Base-by-base conservation (phyloP, 108 stramenopile species). In the Thalassiosira profunda region DNA sequence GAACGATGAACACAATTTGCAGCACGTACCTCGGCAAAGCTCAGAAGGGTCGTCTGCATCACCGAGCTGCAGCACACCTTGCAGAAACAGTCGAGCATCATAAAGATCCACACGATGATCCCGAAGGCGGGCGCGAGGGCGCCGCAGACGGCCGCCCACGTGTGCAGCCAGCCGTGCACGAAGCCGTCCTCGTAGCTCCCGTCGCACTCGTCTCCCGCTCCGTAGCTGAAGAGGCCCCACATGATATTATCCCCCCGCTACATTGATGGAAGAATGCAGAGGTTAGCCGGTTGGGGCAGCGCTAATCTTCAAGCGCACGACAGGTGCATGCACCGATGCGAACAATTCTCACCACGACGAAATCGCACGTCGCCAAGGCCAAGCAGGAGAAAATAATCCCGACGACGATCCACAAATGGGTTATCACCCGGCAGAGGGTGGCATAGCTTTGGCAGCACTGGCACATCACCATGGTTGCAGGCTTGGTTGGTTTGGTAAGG, bases 41-140 rank as follows among this genome's bases (percentile, higher is more conserved):
- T 18, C 18, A 3, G 29, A 52, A 52, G 8, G 33, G 33, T 31
- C 29, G 30, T 31, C 51, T 52, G 51, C 51, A 52, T 52, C 34
- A 52, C 7, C 33, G 29, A 31, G 28, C 51, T 52, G 51, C 51
- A 52, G 18, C 28, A 52, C 34, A 52, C 51, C 4, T 52, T 52
- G 17, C 51, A 52, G 29, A 31, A 52, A 31, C 51, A 52, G 51
- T 52, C 51, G 33, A 52, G 33, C 17, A 52, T 12, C 51, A 52
- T 52, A 1, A 52, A 31, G 33, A 52, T 52, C 1, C 29, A n/a
- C 4, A 52, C 5, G 9, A 11, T 31, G 33, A 52, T 52, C 10
- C 51, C 51, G 21, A 52, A 52, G 1, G 33, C 33, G 0, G 51
- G 51, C 15, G 30, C 23, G 5, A 52, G 10, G n/a, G 18, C 17